These are phyloP conservation scores for Tieghemiomyces parasiticus DNA, from an alignment of 192 early-diverging fungal species.

Conservation along the genomic window DNA sequence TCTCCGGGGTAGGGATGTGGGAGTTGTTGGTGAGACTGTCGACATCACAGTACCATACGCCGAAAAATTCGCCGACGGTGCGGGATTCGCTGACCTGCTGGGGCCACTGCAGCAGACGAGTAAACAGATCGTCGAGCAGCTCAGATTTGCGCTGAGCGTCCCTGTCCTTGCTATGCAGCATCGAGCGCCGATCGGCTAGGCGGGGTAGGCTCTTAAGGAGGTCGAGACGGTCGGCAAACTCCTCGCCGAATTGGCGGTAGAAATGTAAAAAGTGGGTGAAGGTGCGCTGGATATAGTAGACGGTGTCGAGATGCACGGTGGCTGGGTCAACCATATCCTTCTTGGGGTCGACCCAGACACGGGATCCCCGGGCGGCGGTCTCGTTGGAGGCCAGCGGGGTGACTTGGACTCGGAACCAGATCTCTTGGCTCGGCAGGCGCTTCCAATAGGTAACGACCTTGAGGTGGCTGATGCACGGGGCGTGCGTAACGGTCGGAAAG, in stretches of 20 bases:
- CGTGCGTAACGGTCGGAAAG: not conserved
- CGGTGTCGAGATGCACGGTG: not conserved
- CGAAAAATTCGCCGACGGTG: slow-evolving; percentile 4
- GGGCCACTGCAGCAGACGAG: slow-evolving; percentile 8
- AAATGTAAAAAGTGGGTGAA: slow-evolving; percentile 9
- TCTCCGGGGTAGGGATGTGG: not conserved
- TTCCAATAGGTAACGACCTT: not conserved
- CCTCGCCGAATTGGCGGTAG: slow-evolving; percentile 1
- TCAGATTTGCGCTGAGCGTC: slow-evolving; percentile 4
- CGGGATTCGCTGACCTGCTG: not conserved
- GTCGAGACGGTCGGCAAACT: not conserved
- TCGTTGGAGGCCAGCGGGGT: slow-evolving; percentile 1
- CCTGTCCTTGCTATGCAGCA: not conserved
- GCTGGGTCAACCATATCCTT: not conserved
- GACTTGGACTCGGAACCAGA: slow-evolving; percentile 7
- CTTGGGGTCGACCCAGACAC: slow-evolving; percentile 8
- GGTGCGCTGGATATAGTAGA: slow-evolving; percentile 10
- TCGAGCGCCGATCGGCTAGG: slow-evolving; percentile 3
- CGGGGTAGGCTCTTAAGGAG: slow-evolving; percentile 1
- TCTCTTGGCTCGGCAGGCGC: slow-evolving; percentile 9
- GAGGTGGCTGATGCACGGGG: slow-evolving; percentile 1
- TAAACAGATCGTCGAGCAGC: not conserved
- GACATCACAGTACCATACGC: slow-evolving; percentile 10
- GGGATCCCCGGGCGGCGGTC: slow-evolving; percentile 1
- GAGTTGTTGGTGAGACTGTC: not conserved